Evolutionary conservation across 2,329 filamentous ascomycete species (phyloP).

Genomic region (Fusarium sp.): DNA sequence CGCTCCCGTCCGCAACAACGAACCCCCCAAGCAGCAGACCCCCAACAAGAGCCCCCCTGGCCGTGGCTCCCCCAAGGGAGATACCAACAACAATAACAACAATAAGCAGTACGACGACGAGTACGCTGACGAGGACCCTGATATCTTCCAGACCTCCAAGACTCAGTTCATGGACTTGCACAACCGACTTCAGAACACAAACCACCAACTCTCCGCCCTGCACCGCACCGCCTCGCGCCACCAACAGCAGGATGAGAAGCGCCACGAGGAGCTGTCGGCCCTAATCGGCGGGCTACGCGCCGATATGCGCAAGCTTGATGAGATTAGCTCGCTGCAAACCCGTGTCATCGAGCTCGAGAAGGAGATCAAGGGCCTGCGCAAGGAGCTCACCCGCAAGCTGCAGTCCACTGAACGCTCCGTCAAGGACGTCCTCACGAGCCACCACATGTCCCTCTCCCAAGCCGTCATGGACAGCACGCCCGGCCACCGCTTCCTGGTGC

Average conservation of each 20-base stretch:
- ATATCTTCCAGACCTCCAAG: slow-evolving; percentile 64
- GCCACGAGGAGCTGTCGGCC: slow-evolving; percentile 69
- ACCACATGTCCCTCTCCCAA: slow-evolving; percentile 65
- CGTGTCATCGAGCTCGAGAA: slow-evolving; percentile 69
- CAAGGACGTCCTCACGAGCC: slow-evolving; percentile 66
- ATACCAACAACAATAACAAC: slow-evolving; percentile 48
- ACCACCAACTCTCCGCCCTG: slow-evolving; percentile 77
- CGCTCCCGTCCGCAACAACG: slow-evolving; percentile 51
- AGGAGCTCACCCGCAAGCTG: slow-evolving; percentile 65
- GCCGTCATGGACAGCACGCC: slow-evolving; percentile 65
- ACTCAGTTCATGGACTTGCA: slow-evolving; percentile 88
- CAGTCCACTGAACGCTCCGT: slow-evolving; percentile 67
- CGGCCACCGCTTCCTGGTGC: slow-evolving; percentile 71
- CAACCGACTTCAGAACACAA: slow-evolving; percentile 82
- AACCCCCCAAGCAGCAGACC: slow-evolving; percentile 50
- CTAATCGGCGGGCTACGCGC: slow-evolving; percentile 64
- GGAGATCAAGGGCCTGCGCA: slow-evolving; percentile 71
- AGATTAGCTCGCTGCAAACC: slow-evolving; percentile 60
- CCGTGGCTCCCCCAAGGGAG: slow-evolving; percentile 18
- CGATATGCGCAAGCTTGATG: slow-evolving; percentile 64
- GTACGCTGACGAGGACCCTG: slow-evolving; percentile 65
- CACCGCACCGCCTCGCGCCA: slow-evolving; percentile 70
- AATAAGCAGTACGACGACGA: slow-evolving; percentile 54
- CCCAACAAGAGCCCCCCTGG: slow-evolving; percentile 30
- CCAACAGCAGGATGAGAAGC: slow-evolving; percentile 67